A percentile compares a stretch with the other conserved stretches of the same genome.
These are phyloP conservation scores for Trametes sanguinea DNA, from an alignment of 768 basidiomycete species.

Conservation along the genomic window DNA sequence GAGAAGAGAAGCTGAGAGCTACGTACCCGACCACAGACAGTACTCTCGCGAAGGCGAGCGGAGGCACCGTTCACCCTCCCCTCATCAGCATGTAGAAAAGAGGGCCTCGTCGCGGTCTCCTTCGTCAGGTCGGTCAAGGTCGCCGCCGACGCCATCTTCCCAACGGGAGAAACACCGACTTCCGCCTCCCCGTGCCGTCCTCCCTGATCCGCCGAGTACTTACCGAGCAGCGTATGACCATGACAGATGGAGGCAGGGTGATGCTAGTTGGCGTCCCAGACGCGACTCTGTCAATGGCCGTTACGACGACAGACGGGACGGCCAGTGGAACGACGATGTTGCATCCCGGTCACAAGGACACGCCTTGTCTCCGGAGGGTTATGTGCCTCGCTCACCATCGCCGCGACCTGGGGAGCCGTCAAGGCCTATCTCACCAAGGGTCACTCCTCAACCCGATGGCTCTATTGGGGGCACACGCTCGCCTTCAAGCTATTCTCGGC, in stretches of 20 bases:
- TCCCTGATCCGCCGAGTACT: conserved; percentile 18
- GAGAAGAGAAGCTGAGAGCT: conserved; percentile 16
- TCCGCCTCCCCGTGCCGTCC: conserved; percentile 25
- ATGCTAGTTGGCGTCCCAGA: conserved; percentile 2
- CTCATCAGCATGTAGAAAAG: conserved; percentile 5
- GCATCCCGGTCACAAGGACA: neutral
- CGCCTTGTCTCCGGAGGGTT: neutral
- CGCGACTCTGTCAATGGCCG: conserved; percentile 2
- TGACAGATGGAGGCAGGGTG: conserved; percentile 18
- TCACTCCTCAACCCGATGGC: conserved; percentile 18
- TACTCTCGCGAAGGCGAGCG: conserved; percentile 16
- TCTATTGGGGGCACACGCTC: conserved; percentile 7
- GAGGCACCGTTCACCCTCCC: conserved; percentile 13
- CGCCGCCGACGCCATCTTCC: conserved; percentile 24
- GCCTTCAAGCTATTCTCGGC: conserved; percentile 20
- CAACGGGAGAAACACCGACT: conserved; percentile 34
- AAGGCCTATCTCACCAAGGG: conserved; percentile 23
- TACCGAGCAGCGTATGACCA: conserved; percentile 17
- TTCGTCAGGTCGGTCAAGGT: conserved; percentile 30
- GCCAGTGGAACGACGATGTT: neutral
- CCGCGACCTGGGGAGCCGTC: conserved; percentile 9
- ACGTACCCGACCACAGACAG: conserved; percentile 5
- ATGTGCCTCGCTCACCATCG: conserved; percentile 15
- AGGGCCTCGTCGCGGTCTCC: conserved; percentile 18
- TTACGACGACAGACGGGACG: conserved; percentile 1